A percentile compares a stretch with the other conserved stretches of the same genome.
phyloP scores from a whole-genome alignment of 352 stramenopile genomes.

The Phytophthora crassamura region DNA sequence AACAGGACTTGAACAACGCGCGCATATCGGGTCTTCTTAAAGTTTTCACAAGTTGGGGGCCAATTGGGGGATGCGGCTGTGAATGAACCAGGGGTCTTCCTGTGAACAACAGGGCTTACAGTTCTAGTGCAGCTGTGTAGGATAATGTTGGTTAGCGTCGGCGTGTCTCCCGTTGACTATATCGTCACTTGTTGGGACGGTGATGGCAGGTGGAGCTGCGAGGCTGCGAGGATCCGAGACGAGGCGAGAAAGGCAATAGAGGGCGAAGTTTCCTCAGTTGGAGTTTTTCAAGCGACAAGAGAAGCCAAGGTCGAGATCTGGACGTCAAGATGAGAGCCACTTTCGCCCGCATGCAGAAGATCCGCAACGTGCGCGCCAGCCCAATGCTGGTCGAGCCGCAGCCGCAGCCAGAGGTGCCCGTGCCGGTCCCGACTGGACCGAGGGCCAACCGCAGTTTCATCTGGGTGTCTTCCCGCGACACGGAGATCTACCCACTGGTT shows the following conservation, averaged over 20 bases:
- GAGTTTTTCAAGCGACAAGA: not conserved
- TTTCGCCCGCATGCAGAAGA: slow-evolving; percentile 24
- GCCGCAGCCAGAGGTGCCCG: slow-evolving; percentile 21
- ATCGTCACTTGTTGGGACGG: too few species aligned
- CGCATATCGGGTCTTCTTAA: too few species aligned
- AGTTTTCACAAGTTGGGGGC: too few species aligned
- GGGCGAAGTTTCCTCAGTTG: slow-evolving; percentile 1
- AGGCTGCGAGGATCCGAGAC: too few species aligned
- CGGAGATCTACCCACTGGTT: slow-evolving; percentile 42
- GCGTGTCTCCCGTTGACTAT: too few species aligned
- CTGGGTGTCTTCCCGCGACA: slow-evolving; percentile 37
- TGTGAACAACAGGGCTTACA: too few species aligned
- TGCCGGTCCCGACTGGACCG: slow-evolving; percentile 28
- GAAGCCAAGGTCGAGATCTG: slow-evolving; percentile 1
- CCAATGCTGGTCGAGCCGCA: slow-evolving; percentile 15
- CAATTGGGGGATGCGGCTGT: too few species aligned
- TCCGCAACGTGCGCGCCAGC: slow-evolving; percentile 11
- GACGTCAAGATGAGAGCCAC: slow-evolving; percentile 21
- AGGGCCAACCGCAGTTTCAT: slow-evolving; percentile 26
- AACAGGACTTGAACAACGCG: too few species aligned
- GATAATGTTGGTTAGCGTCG: too few species aligned
- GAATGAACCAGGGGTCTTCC: too few species aligned
- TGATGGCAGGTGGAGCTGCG: too few species aligned
- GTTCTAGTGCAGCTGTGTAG: too few species aligned
- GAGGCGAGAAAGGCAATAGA: not conserved